Evolutionary conservation across 148 eudicot genomes (phyloP).

Genomic region (Tetragonia tetragonoides): DNA sequence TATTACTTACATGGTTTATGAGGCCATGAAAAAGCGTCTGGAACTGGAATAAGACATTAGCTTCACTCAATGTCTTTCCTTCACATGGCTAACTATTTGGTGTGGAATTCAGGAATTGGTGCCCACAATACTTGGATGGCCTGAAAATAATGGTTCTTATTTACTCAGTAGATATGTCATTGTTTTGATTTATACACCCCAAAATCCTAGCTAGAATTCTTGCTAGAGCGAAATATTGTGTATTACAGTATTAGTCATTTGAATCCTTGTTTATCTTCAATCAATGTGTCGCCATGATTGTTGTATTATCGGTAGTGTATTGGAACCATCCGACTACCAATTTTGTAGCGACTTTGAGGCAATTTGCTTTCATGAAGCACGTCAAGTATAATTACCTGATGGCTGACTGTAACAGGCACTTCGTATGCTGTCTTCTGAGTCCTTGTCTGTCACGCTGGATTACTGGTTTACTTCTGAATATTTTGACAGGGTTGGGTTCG

Average conservation of each 20-base stretch:
- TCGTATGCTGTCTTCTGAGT: neutral
- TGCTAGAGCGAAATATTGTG: conserved; percentile 13
- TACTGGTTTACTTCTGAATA: neutral
- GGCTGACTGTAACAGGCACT: neutral
- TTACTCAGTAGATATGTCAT: conserved; percentile 28
- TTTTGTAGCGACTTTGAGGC: conserved; percentile 31
- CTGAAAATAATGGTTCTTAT: conserved; percentile 26
- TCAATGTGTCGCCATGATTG: conserved; percentile 24
- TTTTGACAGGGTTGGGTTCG: too few species aligned
- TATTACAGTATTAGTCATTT: conserved; percentile 3
- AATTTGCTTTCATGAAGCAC: conserved; percentile 25
- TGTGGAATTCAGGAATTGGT: conserved; percentile 13
- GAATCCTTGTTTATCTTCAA: conserved; percentile 1
- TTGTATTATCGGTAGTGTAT: conserved; percentile 28
- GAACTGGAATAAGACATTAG: conserved; percentile 43
- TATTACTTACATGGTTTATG: conserved; percentile 85
- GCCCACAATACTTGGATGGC: conserved; percentile 28
- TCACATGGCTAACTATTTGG: conserved; percentile 25
- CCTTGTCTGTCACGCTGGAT: neutral
- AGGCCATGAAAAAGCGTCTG: conserved; percentile 85
- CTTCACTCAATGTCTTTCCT: conserved; percentile 15
- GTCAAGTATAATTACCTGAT: neutral
- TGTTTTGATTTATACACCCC: conserved; percentile 20
- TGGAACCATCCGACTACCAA: conserved; percentile 25
- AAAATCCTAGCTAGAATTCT: conserved; percentile 26